These are phyloP conservation scores for Sarocladium strictum DNA, from an alignment of 2,329 filamentous ascomycete species.

Conservation along the genomic window DNA sequence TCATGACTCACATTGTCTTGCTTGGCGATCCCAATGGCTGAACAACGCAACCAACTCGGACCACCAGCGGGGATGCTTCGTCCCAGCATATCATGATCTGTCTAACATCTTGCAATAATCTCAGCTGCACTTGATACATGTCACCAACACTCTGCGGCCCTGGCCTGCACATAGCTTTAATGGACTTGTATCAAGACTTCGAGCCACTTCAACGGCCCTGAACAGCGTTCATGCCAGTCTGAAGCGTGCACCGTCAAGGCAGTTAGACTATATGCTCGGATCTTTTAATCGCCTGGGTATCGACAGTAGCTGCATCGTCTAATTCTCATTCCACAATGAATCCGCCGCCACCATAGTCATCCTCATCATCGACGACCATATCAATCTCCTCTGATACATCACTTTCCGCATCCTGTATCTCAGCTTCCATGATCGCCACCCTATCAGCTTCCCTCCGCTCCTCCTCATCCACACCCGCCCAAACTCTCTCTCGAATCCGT, in stretches of 20 bases:
- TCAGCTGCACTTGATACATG: no score
- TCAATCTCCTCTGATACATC: constrained; percentile 39
- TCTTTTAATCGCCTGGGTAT: no score
- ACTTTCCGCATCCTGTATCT: constrained; percentile 27
- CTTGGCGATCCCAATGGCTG: constrained; percentile 47
- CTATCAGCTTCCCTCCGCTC: constrained; percentile 35
- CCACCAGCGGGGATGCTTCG: constrained; percentile 53
- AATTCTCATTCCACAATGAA: constrained; percentile 30
- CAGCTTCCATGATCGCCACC: constrained; percentile 24
- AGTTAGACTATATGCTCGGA: no score
- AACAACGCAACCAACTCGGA: constrained; percentile 45
- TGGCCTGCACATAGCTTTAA: no score
- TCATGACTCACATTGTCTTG: constrained; percentile 37
- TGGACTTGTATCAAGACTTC: no score
- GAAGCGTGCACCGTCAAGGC: no score
- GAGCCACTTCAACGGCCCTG: no score
- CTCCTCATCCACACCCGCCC: constrained; percentile 46
- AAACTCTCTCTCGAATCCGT: constrained; percentile 69
- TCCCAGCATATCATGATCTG: no score
- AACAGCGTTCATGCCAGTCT: no score
- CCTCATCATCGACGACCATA: constrained; percentile 33
- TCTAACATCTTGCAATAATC: no score
- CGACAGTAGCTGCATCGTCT: neutral
- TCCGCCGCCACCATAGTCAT: constrained; percentile 34
- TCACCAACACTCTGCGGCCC: no score